phyloP scores from a whole-genome alignment of 306 rosid species.

The Medicago ruthenica region DNA sequence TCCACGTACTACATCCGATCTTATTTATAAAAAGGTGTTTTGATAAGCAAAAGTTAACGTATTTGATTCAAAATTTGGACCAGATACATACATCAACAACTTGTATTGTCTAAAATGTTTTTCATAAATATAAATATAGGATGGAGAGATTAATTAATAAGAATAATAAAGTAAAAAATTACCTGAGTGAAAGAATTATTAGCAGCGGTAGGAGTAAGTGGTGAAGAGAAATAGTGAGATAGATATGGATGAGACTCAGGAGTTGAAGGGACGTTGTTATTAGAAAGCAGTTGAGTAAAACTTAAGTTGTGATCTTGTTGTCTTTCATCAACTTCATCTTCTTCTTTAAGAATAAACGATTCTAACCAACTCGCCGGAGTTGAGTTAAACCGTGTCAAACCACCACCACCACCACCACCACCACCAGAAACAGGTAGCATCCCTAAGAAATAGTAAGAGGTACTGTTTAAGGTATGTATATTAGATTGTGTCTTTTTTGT shows the following conservation, averaged over 20 bases:
- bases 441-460: conserved; percentile 8
- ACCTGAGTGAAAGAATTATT: conserved; percentile 7
- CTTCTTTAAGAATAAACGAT: conserved; percentile 67
- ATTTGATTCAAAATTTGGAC: no score
- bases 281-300: conserved; percentile 71
- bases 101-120: no score
- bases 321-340: conserved; percentile 53
- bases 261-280: conserved; percentile 1
- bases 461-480: neutral
- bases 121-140: no score
- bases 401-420: conserved; percentile 28
- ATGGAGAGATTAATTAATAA: no score
- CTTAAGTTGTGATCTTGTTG: conserved; percentile 46
- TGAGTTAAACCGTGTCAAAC: conserved; percentile 71
- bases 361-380: conserved; percentile 91
- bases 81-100: no score
- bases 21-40: no score
- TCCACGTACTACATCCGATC: no score
- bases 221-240: conserved; percentile 29
- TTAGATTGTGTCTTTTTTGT: neutral
- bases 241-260: conserved; percentile 48
- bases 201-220: neutral
- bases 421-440: conserved; percentile 62
- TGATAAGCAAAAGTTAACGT: no score
- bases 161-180: neutral